Conservation (phyloP, 495 filamentous ascomycete genomes). For the Penicillium antarcticum region DNA sequence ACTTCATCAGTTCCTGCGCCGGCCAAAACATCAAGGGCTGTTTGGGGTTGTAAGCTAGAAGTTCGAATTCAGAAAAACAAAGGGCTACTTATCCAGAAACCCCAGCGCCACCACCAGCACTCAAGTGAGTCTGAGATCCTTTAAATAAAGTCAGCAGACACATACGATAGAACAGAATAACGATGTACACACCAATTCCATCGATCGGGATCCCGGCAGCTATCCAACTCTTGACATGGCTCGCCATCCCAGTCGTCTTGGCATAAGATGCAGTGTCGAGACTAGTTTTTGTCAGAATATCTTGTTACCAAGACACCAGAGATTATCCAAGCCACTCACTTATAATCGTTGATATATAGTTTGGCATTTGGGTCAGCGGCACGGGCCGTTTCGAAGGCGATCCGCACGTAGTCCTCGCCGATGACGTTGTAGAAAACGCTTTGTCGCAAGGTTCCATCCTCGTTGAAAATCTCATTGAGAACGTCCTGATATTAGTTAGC, state of each 20-base stretch:
- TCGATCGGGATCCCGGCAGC: constrained; percentile 66
- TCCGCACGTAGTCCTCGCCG: constrained; percentile 55
- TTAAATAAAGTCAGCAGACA: constrained; percentile 1
- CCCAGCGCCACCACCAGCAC: background rate
- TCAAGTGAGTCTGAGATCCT: constrained; percentile 62
- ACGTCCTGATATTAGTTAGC: constrained; percentile 50
- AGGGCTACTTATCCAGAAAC: constrained; percentile 22
- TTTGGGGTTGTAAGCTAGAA: constrained; percentile 20
- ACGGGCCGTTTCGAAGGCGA: constrained; percentile 55
- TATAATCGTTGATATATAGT: constrained; percentile 63
- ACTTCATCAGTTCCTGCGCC: constrained; percentile 50
- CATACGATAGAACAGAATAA: background rate
- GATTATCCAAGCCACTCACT: constrained; percentile 15
- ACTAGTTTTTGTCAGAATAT: constrained; percentile 7
- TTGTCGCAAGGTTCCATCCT: constrained; percentile 58
- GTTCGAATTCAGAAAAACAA: background rate
- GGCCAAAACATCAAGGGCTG: constrained; percentile 55
- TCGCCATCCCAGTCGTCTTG: constrained; percentile 62
- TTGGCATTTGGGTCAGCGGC: constrained; percentile 55
- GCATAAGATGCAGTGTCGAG: constrained; percentile 39
- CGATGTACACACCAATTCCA: constrained; percentile 53
- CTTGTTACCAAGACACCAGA: background rate
- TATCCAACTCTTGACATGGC: constrained; percentile 64
- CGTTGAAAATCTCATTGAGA: constrained; percentile 69
- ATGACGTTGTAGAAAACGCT: constrained; percentile 56